These are phyloP conservation scores for Penicillium sp. DNA, from an alignment of 2,329 filamentous ascomycete species.

Conservation along the genomic window DNA sequence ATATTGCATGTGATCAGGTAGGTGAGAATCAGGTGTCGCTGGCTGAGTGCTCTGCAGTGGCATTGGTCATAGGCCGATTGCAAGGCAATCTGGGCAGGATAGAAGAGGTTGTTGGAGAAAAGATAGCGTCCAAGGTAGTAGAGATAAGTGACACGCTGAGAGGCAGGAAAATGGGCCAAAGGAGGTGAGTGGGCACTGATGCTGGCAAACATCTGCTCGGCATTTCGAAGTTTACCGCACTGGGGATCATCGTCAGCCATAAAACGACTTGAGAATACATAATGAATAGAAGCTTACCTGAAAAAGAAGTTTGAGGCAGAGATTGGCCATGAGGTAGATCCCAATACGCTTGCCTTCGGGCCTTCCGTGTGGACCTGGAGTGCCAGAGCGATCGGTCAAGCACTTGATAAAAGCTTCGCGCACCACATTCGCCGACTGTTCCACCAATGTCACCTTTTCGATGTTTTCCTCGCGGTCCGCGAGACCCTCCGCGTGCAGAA, in stretches of 20 bases:
- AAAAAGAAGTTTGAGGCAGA: constrained; percentile 83
- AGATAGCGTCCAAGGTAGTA: constrained; percentile 92
- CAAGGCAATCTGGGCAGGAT: constrained; percentile 68
- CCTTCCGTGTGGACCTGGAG: constrained; percentile 54
- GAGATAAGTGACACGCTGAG: constrained; percentile 84
- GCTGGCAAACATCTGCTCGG: constrained; percentile 83
- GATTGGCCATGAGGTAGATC: constrained; percentile 87
- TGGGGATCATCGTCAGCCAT: constrained; percentile 31
- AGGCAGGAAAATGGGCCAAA: constrained; percentile 72
- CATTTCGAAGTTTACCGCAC: constrained; percentile 76
- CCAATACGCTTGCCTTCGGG: constrained; percentile 81
- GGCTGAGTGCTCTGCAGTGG: constrained; percentile 53
- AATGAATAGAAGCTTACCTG: constrained; percentile 51
- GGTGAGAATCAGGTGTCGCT: constrained; percentile 74
- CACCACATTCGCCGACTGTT: constrained; percentile 81
- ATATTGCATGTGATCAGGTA: constrained; percentile 81
- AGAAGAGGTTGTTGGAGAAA: constrained; percentile 78
- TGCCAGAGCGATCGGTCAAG: constrained; percentile 70
- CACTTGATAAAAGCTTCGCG: constrained; percentile 89
- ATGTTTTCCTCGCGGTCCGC: constrained; percentile 57
- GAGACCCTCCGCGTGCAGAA: constrained; percentile 44
- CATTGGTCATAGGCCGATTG: constrained; percentile 78
- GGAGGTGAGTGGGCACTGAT: constrained; percentile 80
- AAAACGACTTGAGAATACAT: background rate
- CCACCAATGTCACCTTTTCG: constrained; percentile 72